These are phyloP conservation scores for Ascochyta pisi DNA, from an alignment of 2,329 filamentous ascomycete species.

Conservation along the genomic window DNA sequence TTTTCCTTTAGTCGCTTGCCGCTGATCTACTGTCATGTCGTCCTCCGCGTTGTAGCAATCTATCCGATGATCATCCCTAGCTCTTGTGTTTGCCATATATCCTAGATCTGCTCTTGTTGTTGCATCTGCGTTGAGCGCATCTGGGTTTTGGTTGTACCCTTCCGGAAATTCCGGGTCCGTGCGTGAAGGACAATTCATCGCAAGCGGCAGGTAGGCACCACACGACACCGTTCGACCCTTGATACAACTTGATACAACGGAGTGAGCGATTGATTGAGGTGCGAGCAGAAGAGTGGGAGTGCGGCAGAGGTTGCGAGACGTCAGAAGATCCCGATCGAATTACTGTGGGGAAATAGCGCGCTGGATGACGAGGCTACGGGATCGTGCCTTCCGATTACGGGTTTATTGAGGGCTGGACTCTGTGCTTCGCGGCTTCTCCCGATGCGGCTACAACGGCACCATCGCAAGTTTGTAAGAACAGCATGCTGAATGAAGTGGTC, in stretches of 20 bases:
- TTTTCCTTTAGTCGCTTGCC: neutral
- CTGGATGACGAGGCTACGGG: slow-evolving; percentile 12
- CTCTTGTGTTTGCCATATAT: slow-evolving; percentile 64
- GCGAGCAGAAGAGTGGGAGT: neutral
- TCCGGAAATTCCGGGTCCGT: slow-evolving; percentile 61
- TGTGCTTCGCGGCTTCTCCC: slow-evolving; percentile 6
- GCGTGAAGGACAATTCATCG: slow-evolving; percentile 71
- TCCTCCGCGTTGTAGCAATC: slow-evolving; percentile 20
- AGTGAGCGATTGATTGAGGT: neutral
- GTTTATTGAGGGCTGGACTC: slow-evolving; percentile 2
- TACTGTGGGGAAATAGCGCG: slow-evolving; percentile 12
- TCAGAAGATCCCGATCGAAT: slow-evolving; percentile 1
- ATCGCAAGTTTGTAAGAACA: neutral
- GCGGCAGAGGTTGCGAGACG: neutral
- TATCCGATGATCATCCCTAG: slow-evolving; percentile 53
- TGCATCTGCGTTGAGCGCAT: slow-evolving; percentile 63
- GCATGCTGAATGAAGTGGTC: neutral
- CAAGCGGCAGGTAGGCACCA: slow-evolving; percentile 5
- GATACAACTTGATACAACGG: neutral
- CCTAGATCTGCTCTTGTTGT: slow-evolving; percentile 69
- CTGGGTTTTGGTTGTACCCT: slow-evolving; percentile 68
- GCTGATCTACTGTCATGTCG: slow-evolving; percentile 1
- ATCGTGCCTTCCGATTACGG: slow-evolving; percentile 8
- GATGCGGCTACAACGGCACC: neutral
- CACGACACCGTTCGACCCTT: neutral